Percentiles rank a stretch among this genome's conserved stretches.
Conservation (phyloP, 2,329 filamentous ascomycete genomes). For the Verticillium zaregamsianum region DNA sequence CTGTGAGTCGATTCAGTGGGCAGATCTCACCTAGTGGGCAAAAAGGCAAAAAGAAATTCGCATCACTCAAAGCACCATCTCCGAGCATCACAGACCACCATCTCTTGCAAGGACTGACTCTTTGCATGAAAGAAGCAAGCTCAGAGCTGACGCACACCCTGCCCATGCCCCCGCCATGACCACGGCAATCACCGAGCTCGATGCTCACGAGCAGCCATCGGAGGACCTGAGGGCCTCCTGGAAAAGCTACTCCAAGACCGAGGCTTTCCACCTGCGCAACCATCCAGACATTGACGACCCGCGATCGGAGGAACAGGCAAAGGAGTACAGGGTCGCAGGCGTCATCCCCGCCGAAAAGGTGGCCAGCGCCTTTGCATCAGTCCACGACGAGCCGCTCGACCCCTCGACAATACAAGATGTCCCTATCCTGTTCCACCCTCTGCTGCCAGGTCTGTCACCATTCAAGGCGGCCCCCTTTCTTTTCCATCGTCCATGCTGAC, state of each 20-base stretch:
- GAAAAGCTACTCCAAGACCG: constrained; percentile 67
- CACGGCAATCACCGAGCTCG: constrained; percentile 47
- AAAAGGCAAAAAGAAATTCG: not conserved
- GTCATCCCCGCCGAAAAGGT: constrained; percentile 38
- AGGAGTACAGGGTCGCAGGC: constrained; percentile 41
- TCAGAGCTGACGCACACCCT: no score
- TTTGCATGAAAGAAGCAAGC: no score
- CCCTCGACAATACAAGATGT: constrained; percentile 29
- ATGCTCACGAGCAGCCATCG: constrained; percentile 76
- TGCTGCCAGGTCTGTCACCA: constrained; percentile 59
- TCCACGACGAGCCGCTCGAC: constrained; percentile 28
- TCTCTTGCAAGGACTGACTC: no score
- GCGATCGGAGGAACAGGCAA: constrained; percentile 27
- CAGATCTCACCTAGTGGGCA: not conserved
- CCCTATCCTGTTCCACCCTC: constrained; percentile 58
- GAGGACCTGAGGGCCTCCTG: constrained; percentile 65
- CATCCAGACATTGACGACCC: constrained; percentile 53
- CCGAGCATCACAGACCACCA: no score
- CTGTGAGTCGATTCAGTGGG: not conserved
- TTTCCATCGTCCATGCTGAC: not conserved
- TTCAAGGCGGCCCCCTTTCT: not conserved
- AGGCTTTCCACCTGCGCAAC: constrained; percentile 43
- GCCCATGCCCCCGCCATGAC: constrained; percentile 25
- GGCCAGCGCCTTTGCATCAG: constrained; percentile 35
- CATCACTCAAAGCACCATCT: not conserved